Evolutionary conservation across 2,329 filamentous ascomycete species (phyloP), one percentile per base, ranked within the genome.

Genomic region (Trichoderma hamatum): DNA sequence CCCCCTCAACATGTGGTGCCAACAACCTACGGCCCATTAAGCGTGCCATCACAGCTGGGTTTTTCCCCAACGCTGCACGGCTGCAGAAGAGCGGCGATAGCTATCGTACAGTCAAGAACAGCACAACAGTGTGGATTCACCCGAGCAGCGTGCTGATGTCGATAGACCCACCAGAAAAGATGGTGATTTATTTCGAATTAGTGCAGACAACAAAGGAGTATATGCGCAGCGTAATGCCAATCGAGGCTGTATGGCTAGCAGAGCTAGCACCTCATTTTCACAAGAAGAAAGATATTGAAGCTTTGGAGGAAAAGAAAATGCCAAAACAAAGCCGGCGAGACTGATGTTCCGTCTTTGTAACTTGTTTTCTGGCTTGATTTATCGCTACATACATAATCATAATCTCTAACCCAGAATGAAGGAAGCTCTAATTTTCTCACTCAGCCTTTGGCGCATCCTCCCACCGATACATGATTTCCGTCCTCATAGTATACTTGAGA

Each of bases 231-330:
- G 92, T 92, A 69, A 90, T 97, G 84, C 94, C 94, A 1, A 87
- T 98, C 64, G 90, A 96, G 76, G 84, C 92, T 0, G 89, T 89
- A 76, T 97, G 94, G 94, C 78, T 99, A 74, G 87, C 89, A 7
- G 95, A 98, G 80, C 88, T 96, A 70, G 96, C 96, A 71, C 95
- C 95, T 71, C 96, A 98, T 82, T 97, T 94, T 77, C 93, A 97
- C 79, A 97, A 97, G 82, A 91, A 92, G 82, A 91, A 93, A 81
- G 94, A 97, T 76, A 79, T 97, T 51, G 95, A 97, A 76, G 89
- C 86, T 21, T 77, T 97, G 74, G 93, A 93, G 76, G 91, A 93
- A 70, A 92, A 88, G 82, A 97, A 82, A 74, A 82, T 82, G 80
- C 81, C 81, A 2, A 82, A 79, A 71, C 74, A 77, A 64, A 72